Percentiles rank a stretch among this genome's conserved stretches.
phyloP scores from a whole-genome alignment of 306 rosid species.

The Medicago arabica region DNA sequence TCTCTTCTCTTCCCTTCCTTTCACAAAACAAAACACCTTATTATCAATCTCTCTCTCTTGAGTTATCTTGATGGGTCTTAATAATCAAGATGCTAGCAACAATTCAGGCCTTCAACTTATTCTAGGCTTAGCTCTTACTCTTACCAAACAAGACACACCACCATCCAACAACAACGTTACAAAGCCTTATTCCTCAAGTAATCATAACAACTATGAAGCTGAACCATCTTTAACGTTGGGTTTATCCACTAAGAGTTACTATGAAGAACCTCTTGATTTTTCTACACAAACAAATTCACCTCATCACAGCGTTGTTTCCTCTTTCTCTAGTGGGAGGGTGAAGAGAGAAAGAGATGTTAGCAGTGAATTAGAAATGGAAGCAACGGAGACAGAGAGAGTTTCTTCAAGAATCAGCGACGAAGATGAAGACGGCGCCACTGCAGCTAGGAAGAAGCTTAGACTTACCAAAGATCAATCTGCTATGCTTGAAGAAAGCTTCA shows the following conservation, averaged over 20 bases:
- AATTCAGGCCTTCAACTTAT: conserved; percentile 64
- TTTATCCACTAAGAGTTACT: conserved; percentile 42
- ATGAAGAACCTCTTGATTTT: conserved; percentile 46
- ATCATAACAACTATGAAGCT: not conserved
- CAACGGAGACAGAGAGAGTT: conserved; percentile 53
- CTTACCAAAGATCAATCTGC: conserved; percentile 92
- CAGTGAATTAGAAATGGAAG: conserved; percentile 62
- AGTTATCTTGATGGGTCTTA: conserved; percentile 60
- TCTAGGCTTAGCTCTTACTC: conserved; percentile 64
- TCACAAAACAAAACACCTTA: not conserved
- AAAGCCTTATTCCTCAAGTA: not conserved
- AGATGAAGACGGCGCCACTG: conserved; percentile 82
- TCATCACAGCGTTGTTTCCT: conserved; percentile 74
- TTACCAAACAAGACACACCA: conserved; percentile 36
- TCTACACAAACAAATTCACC: conserved; percentile 63
- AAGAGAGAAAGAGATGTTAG: conserved; percentile 92
- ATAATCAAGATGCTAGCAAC: conserved; percentile 52
- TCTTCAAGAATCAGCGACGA: conserved; percentile 79
- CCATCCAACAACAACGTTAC: conserved; percentile 35
- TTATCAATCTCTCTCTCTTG: not conserved
- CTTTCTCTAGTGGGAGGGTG: conserved; percentile 76
- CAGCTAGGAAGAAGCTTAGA: conserved; percentile 89
- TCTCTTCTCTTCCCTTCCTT: not conserved
- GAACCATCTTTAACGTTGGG: conserved; percentile 86
- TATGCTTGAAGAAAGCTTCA: conserved; percentile 92